Base-by-base conservation (phyloP, 352 stramenopile genomes). In the Pythium pyrilobum region DNA sequence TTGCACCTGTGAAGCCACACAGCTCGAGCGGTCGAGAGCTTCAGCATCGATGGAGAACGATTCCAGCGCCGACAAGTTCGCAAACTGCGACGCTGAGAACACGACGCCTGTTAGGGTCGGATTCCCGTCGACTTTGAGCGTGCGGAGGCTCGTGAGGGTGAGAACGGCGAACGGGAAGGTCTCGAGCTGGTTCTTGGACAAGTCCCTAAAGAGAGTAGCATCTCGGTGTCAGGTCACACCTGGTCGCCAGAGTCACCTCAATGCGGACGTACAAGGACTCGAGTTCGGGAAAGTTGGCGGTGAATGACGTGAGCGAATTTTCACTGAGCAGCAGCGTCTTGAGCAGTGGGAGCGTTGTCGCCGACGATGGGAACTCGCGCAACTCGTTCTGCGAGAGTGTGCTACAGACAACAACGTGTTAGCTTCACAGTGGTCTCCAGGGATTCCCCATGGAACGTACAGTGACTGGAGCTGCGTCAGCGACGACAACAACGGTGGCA, bases 51-150 rank as follows among this genome's bases (percentile, higher is more conserved):
- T 47, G 7, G 33, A 18, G 4, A 59, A 52, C 3, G 16, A 25
- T 2, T 49, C 34, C 9, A 65, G 57, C 8, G 15, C 10, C 4
- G 16, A 25, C 21, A 59, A n/a, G 6, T 32, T 39, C 5, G 28
- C 11, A 42, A 56, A 64, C 18, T 59, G 56, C 5, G 38, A 48
- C 5, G 4, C 20, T 10, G 41, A 54, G 32, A 64, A 49, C 4
- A 55, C 25, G 12, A 52, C 48, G 4, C 16, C 40, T 20, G 28
- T 49, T 33, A 64, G 34, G 21, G 32, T 37, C 29, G 40, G 48
- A 29, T 64, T 64, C 2, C 13, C 16, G 23, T n/a, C 18, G n/a
- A 60, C 4, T 13, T 15, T 16, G 3, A 65, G 50, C 15, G 38
- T 34, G 2, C 27, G 36, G 10, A 65, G 49, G 15, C 11, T 52